phyloP scores from a whole-genome alignment of 192 early-diverging fungal genomes.

The Entophlyctis helioformis region DNA sequence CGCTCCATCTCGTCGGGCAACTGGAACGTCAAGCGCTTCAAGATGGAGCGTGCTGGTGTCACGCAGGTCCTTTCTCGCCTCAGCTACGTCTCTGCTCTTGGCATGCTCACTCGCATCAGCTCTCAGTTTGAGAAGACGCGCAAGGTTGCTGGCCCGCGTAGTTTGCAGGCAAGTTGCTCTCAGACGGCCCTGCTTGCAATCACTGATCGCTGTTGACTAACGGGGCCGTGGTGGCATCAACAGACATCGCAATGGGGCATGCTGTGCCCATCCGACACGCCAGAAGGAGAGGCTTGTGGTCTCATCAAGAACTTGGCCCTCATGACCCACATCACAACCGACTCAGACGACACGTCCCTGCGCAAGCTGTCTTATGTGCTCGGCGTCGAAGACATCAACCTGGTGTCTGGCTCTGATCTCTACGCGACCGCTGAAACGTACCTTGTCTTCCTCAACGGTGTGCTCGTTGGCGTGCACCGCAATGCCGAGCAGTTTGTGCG shows the following conservation, averaged over 20 bases:
- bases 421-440: slow-evolving; percentile 65
- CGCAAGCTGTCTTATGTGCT: slow-evolving; percentile 67
- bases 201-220: too few species aligned
- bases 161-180: slow-evolving; percentile 64
- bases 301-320: slow-evolving; percentile 94
- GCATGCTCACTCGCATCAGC: slow-evolving; percentile 95
- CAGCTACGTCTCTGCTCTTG: slow-evolving; percentile 86
- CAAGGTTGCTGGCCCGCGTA: slow-evolving; percentile 93
- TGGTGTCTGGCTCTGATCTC: slow-evolving; percentile 78
- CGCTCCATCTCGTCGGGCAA: slow-evolving; percentile 94
- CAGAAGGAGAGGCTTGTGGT: slow-evolving; percentile 97
- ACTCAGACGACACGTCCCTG: slow-evolving; percentile 74
- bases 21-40: slow-evolving; percentile 98
- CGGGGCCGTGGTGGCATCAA: too few species aligned
- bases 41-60: slow-evolving; percentile 96
- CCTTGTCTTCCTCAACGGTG: slow-evolving; percentile 88
- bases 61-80: slow-evolving; percentile 91
- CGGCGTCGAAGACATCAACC: slow-evolving; percentile 85
- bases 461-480: slow-evolving; percentile 80
- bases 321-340: slow-evolving; percentile 97
- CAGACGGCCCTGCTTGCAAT: slow-evolving; percentile 60
- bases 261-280: slow-evolving; percentile 93
- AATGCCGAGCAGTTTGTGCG: slow-evolving; percentile 72
- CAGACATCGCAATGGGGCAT: slow-evolving; percentile 94
- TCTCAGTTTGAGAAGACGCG: slow-evolving; percentile 98